These are phyloP conservation scores for Pisolithus sp. DNA, from an alignment of 768 basidiomycete species.

Conservation along the genomic window DNA sequence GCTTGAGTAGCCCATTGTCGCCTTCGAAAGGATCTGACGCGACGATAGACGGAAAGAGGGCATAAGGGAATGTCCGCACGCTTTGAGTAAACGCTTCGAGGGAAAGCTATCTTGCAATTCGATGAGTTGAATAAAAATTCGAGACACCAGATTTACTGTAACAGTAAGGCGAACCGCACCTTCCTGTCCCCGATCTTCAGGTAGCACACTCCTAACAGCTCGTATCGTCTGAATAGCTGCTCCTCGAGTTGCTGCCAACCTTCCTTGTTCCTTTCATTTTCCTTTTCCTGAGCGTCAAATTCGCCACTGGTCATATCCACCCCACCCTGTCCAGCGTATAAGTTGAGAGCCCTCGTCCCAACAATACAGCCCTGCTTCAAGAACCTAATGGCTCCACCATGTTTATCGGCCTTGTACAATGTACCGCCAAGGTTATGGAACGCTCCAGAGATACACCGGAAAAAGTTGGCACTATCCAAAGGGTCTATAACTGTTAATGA, in stretches of 20 bases:
- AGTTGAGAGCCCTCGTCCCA: constrained; percentile 41
- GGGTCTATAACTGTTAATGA: constrained; percentile 3
- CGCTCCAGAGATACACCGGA: constrained; percentile 66
- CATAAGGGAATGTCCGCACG: constrained; percentile 50
- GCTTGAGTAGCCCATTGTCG: constrained; percentile 40
- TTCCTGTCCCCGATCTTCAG: constrained; percentile 71
- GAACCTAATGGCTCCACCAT: constrained; percentile 64
- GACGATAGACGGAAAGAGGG: constrained; percentile 15
- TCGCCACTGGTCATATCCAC: constrained; percentile 7
- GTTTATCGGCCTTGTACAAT: constrained; percentile 60
- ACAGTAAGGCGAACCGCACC: constrained; percentile 35
- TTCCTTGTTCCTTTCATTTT: constrained; percentile 28
- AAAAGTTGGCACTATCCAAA: constrained; percentile 41
- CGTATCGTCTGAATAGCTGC: constrained; percentile 68
- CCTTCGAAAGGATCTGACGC: constrained; percentile 30
- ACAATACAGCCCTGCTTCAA: constrained; percentile 53
- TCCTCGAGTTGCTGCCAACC: constrained; percentile 56
- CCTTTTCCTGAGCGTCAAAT: constrained; percentile 12
- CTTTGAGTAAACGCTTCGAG: constrained; percentile 50
- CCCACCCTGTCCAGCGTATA: constrained; percentile 9
- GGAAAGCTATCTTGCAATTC: constrained; percentile 40
- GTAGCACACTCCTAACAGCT: constrained; percentile 74
- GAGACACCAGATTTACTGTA: background rate
- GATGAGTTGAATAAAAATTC: background rate
- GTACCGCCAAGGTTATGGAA: constrained; percentile 63